phyloP scores from a whole-genome alignment of 176 grass and related monocot genomes.

The Aegilops bicornis region DNA sequence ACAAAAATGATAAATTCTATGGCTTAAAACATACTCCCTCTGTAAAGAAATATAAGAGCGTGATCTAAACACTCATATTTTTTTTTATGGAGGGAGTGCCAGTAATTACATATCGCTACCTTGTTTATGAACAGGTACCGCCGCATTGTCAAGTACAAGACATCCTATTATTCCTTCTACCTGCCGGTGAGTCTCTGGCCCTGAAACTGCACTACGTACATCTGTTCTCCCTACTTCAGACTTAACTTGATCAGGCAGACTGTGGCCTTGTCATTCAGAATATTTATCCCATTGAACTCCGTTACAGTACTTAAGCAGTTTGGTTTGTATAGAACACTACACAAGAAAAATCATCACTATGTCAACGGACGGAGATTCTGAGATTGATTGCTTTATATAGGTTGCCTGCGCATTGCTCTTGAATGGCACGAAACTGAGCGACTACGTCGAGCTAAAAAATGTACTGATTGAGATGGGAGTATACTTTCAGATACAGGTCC shows the following conservation, averaged over 20 bases:
- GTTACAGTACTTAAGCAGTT: neutral
- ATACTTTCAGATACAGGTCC: constrained; percentile 53
- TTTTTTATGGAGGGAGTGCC: no score
- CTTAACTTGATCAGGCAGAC: neutral
- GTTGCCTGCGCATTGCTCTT: constrained; percentile 49
- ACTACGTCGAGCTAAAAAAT: constrained; percentile 43
- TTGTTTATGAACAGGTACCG: constrained; percentile 42
- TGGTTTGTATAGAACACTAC: neutral
- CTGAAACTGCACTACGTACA: neutral
- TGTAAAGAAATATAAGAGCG: no score
- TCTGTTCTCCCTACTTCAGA: neutral
- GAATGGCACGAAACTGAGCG: constrained; percentile 26
- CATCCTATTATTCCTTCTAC: constrained; percentile 73
- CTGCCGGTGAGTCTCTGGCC: constrained; percentile 45
- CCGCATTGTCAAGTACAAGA: constrained; percentile 74
- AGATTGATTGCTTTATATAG: constrained; percentile 2
- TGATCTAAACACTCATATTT: no score
- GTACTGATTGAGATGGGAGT: constrained; percentile 53
- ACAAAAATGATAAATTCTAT: no score
- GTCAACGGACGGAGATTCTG: neutral
- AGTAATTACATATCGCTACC: no score
- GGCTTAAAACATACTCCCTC: neutral
- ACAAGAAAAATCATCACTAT: neutral
- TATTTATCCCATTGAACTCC: neutral
- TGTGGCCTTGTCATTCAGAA: neutral